These are phyloP conservation scores for Suillus weaverae DNA, from an alignment of 768 basidiomycete species.

Conservation along the genomic window DNA sequence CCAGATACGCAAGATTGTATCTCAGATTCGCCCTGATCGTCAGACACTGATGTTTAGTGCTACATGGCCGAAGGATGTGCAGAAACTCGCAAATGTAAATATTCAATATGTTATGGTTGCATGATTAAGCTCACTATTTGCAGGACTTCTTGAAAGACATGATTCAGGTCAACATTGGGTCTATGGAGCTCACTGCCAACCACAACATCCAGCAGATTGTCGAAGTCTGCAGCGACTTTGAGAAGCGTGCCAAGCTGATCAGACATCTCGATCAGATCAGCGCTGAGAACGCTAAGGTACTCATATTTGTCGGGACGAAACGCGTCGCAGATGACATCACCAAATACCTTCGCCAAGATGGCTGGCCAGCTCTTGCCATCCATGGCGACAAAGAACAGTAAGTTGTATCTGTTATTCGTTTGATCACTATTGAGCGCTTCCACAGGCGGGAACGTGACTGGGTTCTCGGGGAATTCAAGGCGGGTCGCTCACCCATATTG, in stretches of 20 bases:
- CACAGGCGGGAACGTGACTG: constrained; percentile 94
- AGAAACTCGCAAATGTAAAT: constrained; percentile 86
- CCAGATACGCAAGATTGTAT: constrained; percentile 96
- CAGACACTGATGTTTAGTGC: constrained; percentile 99
- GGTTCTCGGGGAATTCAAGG: constrained; percentile 98
- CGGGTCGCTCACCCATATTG: constrained; percentile 94
- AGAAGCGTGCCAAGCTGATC: constrained; percentile 94
- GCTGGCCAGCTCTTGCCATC: constrained; percentile 99
- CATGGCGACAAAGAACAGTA: constrained; percentile 99
- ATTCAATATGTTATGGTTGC: neutral
- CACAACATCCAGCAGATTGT: constrained; percentile 96
- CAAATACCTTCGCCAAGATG: constrained; percentile 95
- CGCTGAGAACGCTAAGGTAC: constrained; percentile 94
- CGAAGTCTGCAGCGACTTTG: constrained; percentile 95
- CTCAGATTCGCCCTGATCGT: constrained; percentile 96
- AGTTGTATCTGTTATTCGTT: constrained; percentile 30
- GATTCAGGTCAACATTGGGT: constrained; percentile 99
- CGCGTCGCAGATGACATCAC: constrained; percentile 98
- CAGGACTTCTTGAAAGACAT: constrained; percentile 95
- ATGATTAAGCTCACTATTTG: constrained; percentile 3
- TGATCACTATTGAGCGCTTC: neutral
- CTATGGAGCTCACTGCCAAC: constrained; percentile 97
- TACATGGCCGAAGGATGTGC: constrained; percentile 99
- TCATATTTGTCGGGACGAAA: constrained; percentile 98
- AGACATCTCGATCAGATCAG: constrained; percentile 97